phyloP scores from a whole-genome alignment of 1,139 yeast genomes.

The Kodamaea arcana region DNA sequence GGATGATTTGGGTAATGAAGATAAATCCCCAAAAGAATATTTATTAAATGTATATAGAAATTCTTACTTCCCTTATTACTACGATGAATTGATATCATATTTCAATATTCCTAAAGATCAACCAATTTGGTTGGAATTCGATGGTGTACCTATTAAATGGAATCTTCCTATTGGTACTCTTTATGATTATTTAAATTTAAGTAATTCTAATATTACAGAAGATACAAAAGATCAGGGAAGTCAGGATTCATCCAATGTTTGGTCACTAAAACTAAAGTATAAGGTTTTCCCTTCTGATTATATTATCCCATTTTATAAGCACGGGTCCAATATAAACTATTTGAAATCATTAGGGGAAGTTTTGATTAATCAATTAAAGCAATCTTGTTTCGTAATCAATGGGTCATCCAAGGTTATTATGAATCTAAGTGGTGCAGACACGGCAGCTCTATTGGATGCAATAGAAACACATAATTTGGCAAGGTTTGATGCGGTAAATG shows the following conservation, averaged over 20 bases:
- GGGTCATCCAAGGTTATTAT: constrained; percentile 74
- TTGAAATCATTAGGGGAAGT: constrained; percentile 38
- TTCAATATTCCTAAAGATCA: constrained; percentile 33
- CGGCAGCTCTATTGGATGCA: constrained; percentile 54
- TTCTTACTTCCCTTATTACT: constrained; percentile 54
- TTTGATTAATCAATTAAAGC: constrained; percentile 77
- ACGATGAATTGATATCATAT: constrained; percentile 37
- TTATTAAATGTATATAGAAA: constrained; percentile 36
- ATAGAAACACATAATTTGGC: constrained; percentile 33
- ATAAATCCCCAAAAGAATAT: constrained; percentile 16
- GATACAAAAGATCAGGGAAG: background rate
- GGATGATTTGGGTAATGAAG: constrained; percentile 10
- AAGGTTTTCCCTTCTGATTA: constrained; percentile 49
- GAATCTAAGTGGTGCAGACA: constrained; percentile 62
- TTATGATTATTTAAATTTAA: constrained; percentile 46
- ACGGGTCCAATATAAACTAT: constrained; percentile 19
- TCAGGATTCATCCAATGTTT: constrained; percentile 25
- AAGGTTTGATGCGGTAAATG: constrained; percentile 23
- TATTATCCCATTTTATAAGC: constrained; percentile 45
- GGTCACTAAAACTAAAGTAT: constrained; percentile 49
- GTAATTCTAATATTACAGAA: constrained; percentile 8
- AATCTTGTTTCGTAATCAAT: constrained; percentile 66
- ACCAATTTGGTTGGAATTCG: constrained; percentile 65
- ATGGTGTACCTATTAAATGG: constrained; percentile 68
- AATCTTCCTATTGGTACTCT: constrained; percentile 73